These are phyloP conservation scores for Podospora pseudopauciseta DNA, from an alignment of 495 filamentous ascomycete genomes.

Conservation along the genomic window DNA sequence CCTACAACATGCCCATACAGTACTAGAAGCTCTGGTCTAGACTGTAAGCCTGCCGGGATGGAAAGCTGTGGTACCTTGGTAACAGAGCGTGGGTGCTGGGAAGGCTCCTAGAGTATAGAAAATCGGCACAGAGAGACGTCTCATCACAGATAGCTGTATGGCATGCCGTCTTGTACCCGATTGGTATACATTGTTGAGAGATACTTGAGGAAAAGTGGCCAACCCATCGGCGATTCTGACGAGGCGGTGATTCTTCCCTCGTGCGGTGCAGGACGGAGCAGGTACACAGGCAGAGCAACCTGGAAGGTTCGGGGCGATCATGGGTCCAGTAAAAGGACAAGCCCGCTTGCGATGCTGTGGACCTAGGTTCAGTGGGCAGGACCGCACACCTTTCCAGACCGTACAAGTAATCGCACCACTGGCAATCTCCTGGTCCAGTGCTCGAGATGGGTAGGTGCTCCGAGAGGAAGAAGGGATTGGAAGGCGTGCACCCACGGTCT, in stretches of 20 bases:
- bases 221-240: not conserved
- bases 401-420: not conserved
- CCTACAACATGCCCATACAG: too few relatives aligned
- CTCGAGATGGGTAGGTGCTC: too few relatives aligned
- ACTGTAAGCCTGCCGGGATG: too few relatives aligned
- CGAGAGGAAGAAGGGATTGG: not conserved
- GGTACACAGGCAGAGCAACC: not conserved
- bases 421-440: not conserved
- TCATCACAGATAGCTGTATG: not conserved
- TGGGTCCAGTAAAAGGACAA: not conserved
- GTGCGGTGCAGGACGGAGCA: not conserved
- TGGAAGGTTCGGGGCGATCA: too few relatives aligned
- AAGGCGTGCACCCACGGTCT: not conserved
- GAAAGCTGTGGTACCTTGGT: too few relatives aligned
- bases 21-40: too few relatives aligned
- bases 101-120: too few relatives aligned
- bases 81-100: too few relatives aligned
- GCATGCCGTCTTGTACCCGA: too few relatives aligned
- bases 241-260: not conserved
- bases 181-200: not conserved
- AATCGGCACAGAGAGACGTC: too few relatives aligned
- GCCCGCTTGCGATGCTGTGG: not conserved
- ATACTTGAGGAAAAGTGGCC: not conserved
- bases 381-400: not conserved
- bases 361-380: not conserved